Conservation (phyloP, 208 protist species). For the Trichomonas tenax region DNA sequence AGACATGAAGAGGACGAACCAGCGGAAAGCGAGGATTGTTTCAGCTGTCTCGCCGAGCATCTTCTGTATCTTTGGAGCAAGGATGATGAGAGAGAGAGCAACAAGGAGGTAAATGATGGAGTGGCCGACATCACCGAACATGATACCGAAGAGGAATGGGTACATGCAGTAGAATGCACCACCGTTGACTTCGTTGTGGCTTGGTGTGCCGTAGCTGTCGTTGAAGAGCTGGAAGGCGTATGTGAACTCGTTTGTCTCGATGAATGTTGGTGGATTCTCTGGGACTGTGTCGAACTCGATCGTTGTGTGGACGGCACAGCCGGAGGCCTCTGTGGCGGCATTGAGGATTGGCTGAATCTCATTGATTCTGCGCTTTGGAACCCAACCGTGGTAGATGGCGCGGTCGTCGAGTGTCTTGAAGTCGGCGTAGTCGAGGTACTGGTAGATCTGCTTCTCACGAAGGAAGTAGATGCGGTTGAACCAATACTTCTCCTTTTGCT, state of each 20-base stretch:
- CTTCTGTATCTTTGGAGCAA: background rate
- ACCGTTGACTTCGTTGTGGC: conserved; percentile 53
- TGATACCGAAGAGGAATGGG: conserved; percentile 79
- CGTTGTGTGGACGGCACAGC: background rate
- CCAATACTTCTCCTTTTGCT: background rate
- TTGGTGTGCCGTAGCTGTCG: conserved; percentile 53
- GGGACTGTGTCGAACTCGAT: background rate
- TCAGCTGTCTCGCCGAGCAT: background rate
- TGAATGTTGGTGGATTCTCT: conserved; percentile 71
- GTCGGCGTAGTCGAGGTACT: background rate
- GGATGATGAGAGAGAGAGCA: background rate
- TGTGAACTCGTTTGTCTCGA: conserved; percentile 83
- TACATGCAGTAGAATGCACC: conserved; percentile 45
- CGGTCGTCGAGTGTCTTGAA: background rate
- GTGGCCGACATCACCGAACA: conserved; percentile 97
- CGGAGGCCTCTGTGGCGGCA: background rate
- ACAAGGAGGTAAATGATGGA: conserved; percentile 43
- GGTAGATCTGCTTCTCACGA: background rate
- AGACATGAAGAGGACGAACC: conserved; percentile 82
- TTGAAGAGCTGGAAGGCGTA: conserved; percentile 80
- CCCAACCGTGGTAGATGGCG: background rate
- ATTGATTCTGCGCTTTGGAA: background rate
- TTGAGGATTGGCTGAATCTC: background rate
- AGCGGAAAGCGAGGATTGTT: conserved; percentile 43
- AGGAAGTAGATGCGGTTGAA: background rate